These are phyloP conservation scores for Wickerhamomyces silvicola DNA, from an alignment of 805 yeast species.

Conservation along the genomic window DNA sequence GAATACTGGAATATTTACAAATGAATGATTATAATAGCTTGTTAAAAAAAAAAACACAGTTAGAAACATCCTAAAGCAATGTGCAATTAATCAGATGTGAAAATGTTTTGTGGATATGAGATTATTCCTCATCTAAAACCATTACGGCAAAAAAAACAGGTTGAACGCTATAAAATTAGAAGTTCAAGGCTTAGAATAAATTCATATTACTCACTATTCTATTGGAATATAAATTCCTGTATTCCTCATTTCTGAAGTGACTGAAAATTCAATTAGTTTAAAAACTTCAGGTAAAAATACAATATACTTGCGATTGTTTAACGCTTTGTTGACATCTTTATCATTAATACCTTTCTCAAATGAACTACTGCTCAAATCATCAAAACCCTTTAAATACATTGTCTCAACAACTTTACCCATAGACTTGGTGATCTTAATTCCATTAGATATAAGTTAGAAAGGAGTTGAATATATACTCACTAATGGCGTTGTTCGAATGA, in stretches of 20 bases:
- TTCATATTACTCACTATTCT: conserved; percentile 9
- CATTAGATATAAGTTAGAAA: too few species aligned
- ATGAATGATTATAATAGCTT: not conserved
- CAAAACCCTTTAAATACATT: conserved; percentile 8
- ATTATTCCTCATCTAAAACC: too few species aligned
- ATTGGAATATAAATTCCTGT: conserved; percentile 10
- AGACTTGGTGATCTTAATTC: conserved; percentile 4
- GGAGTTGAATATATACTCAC: too few species aligned
- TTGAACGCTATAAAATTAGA: too few species aligned
- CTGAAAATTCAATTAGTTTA: too few species aligned
- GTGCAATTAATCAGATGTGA: not conserved
- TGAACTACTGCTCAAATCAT: conserved; percentile 5
- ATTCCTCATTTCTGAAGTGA: conserved; percentile 11
- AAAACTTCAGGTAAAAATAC: too few species aligned
- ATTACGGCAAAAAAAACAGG: too few species aligned
- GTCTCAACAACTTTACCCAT: conserved; percentile 5
- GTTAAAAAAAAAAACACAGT: too few species aligned
- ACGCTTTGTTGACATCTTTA: conserved; percentile 7
- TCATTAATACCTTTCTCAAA: conserved; percentile 8
- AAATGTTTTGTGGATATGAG: too few species aligned
- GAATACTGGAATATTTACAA: conserved; percentile 1
- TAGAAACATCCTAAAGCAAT: too few species aligned
- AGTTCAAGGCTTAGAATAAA: too few species aligned
- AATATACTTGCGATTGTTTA: too few species aligned
- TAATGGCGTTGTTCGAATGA: not conserved